Conservation (phyloP, 805 yeast species). For the Brettanomyces nanus region DNA sequence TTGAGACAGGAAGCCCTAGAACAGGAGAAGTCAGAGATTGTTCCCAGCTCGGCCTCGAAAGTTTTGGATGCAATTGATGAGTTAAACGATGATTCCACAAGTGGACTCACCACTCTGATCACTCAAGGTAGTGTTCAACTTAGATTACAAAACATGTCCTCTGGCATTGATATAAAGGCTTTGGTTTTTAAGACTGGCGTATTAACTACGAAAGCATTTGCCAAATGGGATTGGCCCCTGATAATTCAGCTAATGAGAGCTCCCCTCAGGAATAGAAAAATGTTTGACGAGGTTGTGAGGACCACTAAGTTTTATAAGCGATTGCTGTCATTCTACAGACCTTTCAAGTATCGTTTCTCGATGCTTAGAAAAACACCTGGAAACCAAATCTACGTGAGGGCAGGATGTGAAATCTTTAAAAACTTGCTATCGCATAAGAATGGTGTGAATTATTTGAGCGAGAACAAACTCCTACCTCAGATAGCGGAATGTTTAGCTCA, state of each 20-base stretch:
- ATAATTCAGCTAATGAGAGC: constrained; percentile 71
- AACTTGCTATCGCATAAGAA: constrained; percentile 52
- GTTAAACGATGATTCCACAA: not conserved
- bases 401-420: constrained; percentile 70
- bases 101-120: not conserved
- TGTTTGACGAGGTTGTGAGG: constrained; percentile 68
- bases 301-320: constrained; percentile 84
- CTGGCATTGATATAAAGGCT: constrained; percentile 59
- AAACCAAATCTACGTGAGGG: constrained; percentile 50
- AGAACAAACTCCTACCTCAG: constrained; percentile 78
- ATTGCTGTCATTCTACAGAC: constrained; percentile 78
- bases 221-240: constrained; percentile 83
- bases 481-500: constrained; percentile 85
- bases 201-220: constrained; percentile 65
- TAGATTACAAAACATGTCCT: not conserved
- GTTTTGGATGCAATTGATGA: not conserved
- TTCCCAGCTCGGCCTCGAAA: constrained; percentile 2
- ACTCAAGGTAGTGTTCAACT: not conserved
- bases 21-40: not conserved
- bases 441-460: constrained; percentile 59
- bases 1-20: constrained; percentile 6
- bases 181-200: constrained; percentile 65
- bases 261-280: constrained; percentile 62
- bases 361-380: constrained; percentile 40
- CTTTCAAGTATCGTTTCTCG: constrained; percentile 79